These are phyloP conservation scores for Vaccinium vitisidaea DNA, from an alignment of 148 eudicot species.

Conservation along the genomic window DNA sequence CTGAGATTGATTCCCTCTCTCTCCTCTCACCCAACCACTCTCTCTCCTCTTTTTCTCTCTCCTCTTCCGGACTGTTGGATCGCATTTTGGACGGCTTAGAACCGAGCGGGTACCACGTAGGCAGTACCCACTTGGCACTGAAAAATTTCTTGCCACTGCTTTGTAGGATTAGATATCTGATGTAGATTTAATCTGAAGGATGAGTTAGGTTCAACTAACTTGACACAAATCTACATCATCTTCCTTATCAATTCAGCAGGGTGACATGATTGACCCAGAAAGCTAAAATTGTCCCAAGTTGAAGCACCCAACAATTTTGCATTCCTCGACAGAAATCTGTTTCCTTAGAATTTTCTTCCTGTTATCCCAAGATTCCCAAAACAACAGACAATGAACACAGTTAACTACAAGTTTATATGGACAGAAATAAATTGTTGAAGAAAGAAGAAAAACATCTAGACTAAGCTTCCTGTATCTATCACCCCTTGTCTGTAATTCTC, in stretches of 20 bases:
- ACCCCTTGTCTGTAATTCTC: constrained; percentile 22
- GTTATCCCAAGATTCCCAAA: background rate
- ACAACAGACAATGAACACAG: background rate
- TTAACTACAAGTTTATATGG: background rate
- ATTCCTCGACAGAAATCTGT: background rate
- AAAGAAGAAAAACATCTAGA: background rate
- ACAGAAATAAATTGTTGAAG: background rate
- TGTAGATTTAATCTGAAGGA: background rate
- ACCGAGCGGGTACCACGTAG: too few species aligned
- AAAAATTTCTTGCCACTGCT: too few species aligned
- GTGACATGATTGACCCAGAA: background rate
- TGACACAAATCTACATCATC: background rate
- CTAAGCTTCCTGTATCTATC: constrained; percentile 12
- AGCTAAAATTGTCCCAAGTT: background rate
- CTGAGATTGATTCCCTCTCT: too few species aligned
- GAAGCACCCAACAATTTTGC: background rate
- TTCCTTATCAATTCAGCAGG: background rate
- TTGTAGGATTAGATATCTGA: too few species aligned
- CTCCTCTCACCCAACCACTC: too few species aligned
- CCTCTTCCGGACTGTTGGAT: too few species aligned
- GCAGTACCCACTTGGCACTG: too few species aligned
- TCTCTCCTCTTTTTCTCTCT: too few species aligned
- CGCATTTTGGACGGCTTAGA: too few species aligned
- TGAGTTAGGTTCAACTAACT: background rate
- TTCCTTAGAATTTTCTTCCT: background rate